phyloP scores from a whole-genome alignment of 129 eudicot species.

The Pulicaria dysenterica region DNA sequence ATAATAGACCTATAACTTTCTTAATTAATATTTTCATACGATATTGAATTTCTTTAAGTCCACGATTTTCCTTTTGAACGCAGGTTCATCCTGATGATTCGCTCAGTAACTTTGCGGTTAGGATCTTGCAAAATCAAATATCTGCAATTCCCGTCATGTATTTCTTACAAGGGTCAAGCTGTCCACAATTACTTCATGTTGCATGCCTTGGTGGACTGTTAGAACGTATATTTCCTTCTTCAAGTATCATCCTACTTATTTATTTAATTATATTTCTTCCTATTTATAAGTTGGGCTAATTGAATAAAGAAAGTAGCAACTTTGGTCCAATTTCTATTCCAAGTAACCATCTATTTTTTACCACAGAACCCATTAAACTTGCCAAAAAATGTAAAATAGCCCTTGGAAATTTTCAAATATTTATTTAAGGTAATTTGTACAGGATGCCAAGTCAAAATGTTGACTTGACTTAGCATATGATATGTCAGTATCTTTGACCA shows the following conservation, averaged over 20 bases:
- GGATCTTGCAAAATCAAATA: conserved; percentile 56
- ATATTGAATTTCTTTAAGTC: neutral
- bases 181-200: conserved; percentile 57
- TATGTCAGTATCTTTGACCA: too few species aligned
- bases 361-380: neutral
- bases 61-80: conserved; percentile 2
- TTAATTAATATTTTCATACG: neutral
- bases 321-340: neutral
- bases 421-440: neutral
- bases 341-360: neutral
- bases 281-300: neutral
- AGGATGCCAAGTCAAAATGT: too few species aligned
- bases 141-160: conserved; percentile 60
- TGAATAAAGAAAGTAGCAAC: conserved; percentile 9
- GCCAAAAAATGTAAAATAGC: neutral
- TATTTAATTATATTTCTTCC: neutral
- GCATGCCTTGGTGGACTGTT: conserved; percentile 73
- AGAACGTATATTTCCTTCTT: conserved; percentile 45
- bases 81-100: conserved; percentile 83
- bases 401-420: neutral
- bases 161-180: conserved; percentile 44
- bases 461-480: too few species aligned
- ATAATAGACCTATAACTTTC: neutral
- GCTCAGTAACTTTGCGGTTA: conserved; percentile 47
- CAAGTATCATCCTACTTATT: neutral